These are phyloP conservation scores for Pythium brassicae DNA, from an alignment of 352 stramenopile species.

Conservation along the genomic window DNA sequence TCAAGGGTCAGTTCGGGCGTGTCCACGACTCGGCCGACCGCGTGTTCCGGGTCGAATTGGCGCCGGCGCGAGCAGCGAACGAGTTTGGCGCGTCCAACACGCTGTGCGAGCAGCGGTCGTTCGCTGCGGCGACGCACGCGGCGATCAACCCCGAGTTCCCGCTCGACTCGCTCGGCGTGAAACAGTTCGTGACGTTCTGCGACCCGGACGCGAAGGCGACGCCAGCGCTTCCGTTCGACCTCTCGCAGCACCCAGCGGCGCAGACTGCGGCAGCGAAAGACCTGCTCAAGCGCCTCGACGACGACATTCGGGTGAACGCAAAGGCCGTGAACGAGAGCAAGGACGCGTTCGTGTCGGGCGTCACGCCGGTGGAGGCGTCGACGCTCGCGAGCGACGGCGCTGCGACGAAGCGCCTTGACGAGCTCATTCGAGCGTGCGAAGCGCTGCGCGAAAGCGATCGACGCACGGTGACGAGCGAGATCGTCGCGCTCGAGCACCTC, in stretches of 20 bases:
- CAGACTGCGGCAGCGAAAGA: constrained; percentile 94
- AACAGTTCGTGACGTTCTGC: constrained; percentile 69
- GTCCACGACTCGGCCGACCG: constrained; percentile 42
- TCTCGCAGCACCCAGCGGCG: constrained; percentile 83
- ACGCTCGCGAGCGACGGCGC: constrained; percentile 14
- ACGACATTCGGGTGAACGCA: constrained; percentile 90
- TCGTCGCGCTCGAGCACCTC: constrained; percentile 40
- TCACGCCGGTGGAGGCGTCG: constrained; percentile 49
- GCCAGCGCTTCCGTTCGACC: constrained; percentile 88
- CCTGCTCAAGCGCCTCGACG: constrained; percentile 87
- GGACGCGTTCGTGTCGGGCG: constrained; percentile 63
- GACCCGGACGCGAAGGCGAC: constrained; percentile 51
- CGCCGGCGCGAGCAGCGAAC: neutral
- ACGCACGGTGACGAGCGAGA: constrained; percentile 41
- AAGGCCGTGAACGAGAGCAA: constrained; percentile 67
- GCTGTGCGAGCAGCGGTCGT: constrained; percentile 64
- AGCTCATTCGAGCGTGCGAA: constrained; percentile 50
- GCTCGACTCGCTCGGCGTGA: constrained; percentile 61
- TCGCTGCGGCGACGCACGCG: constrained; percentile 16
- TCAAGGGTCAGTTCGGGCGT: constrained; percentile 66
- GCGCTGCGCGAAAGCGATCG: constrained; percentile 50
- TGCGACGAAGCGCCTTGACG: constrained; percentile 30
- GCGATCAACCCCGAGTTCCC: constrained; percentile 73
- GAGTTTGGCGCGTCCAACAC: constrained; percentile 70
- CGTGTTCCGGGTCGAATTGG: constrained; percentile 12